These are phyloP conservation scores for Anthracocystis setariae DNA, from an alignment of 1,284 basidiomycete species.

Conservation along the genomic window DNA sequence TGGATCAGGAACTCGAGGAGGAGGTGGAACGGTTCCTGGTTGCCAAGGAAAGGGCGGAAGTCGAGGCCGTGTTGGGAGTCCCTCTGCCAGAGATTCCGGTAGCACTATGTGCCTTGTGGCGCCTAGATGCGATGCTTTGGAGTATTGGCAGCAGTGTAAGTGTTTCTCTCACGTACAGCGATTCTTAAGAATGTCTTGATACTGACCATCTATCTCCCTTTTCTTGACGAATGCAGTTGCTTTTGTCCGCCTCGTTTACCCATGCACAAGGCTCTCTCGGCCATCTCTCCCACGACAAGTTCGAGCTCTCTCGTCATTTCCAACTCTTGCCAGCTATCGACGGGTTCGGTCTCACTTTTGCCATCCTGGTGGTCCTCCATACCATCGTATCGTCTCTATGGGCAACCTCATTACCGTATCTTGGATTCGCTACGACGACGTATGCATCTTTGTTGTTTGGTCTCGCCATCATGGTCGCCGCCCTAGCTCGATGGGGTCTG, in stretches of 20 bases:
- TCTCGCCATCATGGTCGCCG: slow-evolving; percentile 52
- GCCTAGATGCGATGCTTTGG: slow-evolving; percentile 63
- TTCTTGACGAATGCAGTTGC: slow-evolving; percentile 18
- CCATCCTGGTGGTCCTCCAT: slow-evolving; percentile 49
- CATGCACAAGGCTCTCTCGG: slow-evolving; percentile 52
- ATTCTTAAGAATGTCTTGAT: too few species aligned
- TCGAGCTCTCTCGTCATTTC: slow-evolving; percentile 36
- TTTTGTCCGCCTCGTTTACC: slow-evolving; percentile 57
- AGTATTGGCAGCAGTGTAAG: slow-evolving; percentile 53
- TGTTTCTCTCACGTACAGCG: too few species aligned
- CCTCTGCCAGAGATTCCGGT: slow-evolving; percentile 56
- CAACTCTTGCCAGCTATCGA: slow-evolving; percentile 46
- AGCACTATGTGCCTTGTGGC: slow-evolving; percentile 58
- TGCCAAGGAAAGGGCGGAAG: slow-evolving; percentile 51
- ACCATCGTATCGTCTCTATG: slow-evolving; percentile 54
- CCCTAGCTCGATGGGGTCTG: slow-evolving; percentile 58
- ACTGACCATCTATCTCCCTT: neutral
- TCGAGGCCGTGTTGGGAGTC: slow-evolving; percentile 58
- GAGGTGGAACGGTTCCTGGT: slow-evolving; percentile 45
- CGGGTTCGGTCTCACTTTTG: slow-evolving; percentile 39
- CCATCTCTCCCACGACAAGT: slow-evolving; percentile 17
- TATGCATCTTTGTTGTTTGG: slow-evolving; percentile 60
- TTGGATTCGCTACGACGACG: slow-evolving; percentile 58
- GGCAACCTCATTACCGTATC: slow-evolving; percentile 49
- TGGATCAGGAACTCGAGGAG: slow-evolving; percentile 44